phyloP scores from a whole-genome alignment of 805 yeast genomes.

The Teunomyces funiuensis region DNA sequence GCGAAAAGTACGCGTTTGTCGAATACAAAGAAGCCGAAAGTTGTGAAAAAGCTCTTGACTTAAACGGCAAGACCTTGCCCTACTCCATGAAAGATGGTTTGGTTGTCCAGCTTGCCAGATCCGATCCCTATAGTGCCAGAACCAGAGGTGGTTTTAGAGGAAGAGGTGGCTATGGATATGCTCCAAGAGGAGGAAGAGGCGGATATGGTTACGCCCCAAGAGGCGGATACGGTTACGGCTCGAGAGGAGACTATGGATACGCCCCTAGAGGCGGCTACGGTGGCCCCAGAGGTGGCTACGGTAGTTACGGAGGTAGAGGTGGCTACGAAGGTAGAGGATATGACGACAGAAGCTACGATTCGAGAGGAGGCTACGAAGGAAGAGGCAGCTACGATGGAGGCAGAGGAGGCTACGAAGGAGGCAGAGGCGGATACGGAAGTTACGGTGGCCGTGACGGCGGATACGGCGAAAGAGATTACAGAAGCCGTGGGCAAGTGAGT shows the following conservation, averaged over 20 bases:
- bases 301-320: slow-evolving; percentile 8
- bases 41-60: slow-evolving; percentile 53
- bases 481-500: slow-evolving; percentile 19
- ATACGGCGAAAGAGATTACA: slow-evolving; percentile 11
- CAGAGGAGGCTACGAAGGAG: slow-evolving; percentile 18
- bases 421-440: slow-evolving; percentile 18
- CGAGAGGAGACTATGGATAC: slow-evolving; percentile 16
- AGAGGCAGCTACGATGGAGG: slow-evolving; percentile 21
- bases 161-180: slow-evolving; percentile 18
- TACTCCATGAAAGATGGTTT: slow-evolving; percentile 43
- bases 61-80: slow-evolving; percentile 46
- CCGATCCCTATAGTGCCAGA: slow-evolving; percentile 49
- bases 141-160: slow-evolving; percentile 25
- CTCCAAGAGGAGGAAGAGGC: slow-evolving; percentile 18
- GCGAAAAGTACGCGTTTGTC: slow-evolving; percentile 63
- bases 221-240: slow-evolving; percentile 24
- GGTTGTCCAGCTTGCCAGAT: slow-evolving; percentile 55
- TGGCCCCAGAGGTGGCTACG: slow-evolving; percentile 20
- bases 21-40: slow-evolving; percentile 53
- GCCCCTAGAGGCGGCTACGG: slow-evolving; percentile 25
- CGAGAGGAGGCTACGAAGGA: slow-evolving; percentile 21
- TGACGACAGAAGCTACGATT: too few relatives aligned
- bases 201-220: slow-evolving; percentile 16
- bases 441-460: slow-evolving; percentile 18
- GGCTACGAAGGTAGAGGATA: slow-evolving; percentile 15